Conservation (phyloP, 2,329 filamentous ascomycete genomes). For the Penicillium glabrum region DNA sequence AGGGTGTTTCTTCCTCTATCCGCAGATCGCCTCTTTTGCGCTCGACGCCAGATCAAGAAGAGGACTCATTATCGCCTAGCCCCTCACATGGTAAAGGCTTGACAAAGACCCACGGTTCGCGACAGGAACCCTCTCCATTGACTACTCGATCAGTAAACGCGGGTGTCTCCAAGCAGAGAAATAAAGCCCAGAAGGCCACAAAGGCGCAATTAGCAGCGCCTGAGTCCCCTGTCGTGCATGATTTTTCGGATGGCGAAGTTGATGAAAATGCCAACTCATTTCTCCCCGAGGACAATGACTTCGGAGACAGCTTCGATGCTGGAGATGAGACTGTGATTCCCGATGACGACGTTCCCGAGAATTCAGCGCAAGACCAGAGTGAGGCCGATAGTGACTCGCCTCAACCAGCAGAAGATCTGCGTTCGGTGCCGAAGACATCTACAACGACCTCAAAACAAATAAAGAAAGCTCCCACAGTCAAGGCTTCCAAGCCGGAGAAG, state of each 20-base stretch:
- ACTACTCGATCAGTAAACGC: constrained; percentile 38
- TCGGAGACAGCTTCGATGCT: constrained; percentile 25
- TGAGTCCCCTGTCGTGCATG: constrained; percentile 23
- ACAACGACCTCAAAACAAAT: constrained; percentile 19
- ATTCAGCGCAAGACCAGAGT: constrained; percentile 14
- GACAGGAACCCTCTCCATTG: constrained; percentile 35
- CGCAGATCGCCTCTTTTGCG: constrained; percentile 43
- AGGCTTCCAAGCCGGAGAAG: constrained; percentile 17
- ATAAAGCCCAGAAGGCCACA: constrained; percentile 21
- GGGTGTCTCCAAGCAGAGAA: constrained; percentile 27
- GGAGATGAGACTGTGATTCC: constrained; percentile 25
- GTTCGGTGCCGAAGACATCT: constrained; percentile 10
- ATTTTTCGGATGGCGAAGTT: constrained; percentile 39
- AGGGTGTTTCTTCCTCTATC: constrained; percentile 44
- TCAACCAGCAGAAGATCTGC: background rate
- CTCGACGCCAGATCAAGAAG: constrained; percentile 42
- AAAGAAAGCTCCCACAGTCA: constrained; percentile 16
- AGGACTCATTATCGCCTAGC: constrained; percentile 37
- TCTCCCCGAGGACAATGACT: constrained; percentile 25
- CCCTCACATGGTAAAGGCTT: constrained; percentile 36
- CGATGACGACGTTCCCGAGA: constrained; percentile 14
- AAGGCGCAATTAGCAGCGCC: constrained; percentile 18
- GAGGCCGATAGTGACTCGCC: constrained; percentile 18
- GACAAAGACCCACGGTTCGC: constrained; percentile 20
- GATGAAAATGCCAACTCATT: constrained; percentile 36